Percentiles rank a stretch among this genome's conserved stretches.
Conservation (phyloP, 257 asterid genomes). For the Solanum appendiculatum region DNA sequence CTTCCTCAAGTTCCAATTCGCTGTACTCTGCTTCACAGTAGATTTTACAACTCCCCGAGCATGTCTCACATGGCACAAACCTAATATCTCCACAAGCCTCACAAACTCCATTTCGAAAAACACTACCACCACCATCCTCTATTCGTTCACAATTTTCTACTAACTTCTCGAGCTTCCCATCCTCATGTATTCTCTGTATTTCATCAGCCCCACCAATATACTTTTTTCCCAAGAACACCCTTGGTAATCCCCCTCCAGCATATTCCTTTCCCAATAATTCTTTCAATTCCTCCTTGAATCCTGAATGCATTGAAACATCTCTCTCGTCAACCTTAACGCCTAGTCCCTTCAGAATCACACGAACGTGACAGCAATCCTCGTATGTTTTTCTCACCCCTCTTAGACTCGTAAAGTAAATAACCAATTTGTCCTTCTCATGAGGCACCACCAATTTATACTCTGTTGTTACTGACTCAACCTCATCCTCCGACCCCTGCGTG, state of each 20-base stretch:
- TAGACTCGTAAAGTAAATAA: slow-evolving; percentile 73
- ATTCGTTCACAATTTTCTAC: slow-evolving; percentile 52
- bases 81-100: slow-evolving; percentile 82
- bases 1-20: slow-evolving; percentile 3
- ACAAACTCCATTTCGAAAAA: slow-evolving; percentile 21
- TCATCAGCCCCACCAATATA: slow-evolving; percentile 83
- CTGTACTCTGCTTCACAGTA: slow-evolving; percentile 41
- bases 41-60: slow-evolving; percentile 88
- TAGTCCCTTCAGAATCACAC: slow-evolving; percentile 59
- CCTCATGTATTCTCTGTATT: slow-evolving; percentile 56
- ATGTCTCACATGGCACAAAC: slow-evolving; percentile 79
- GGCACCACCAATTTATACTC: neutral
- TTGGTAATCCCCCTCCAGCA: slow-evolving; percentile 42
- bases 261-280: slow-evolving; percentile 44
- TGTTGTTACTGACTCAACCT: neutral
- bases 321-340: slow-evolving; percentile 75
- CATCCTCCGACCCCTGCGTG: neutral
- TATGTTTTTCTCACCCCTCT: slow-evolving; percentile 88
- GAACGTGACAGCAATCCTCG: slow-evolving; percentile 85
- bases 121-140: slow-evolving; percentile 17
- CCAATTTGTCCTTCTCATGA: slow-evolving; percentile 28
- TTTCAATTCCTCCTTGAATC: slow-evolving; percentile 77
- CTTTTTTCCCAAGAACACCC: slow-evolving; percentile 49
- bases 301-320: slow-evolving; percentile 87
- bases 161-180: slow-evolving; percentile 57